Conservation (phyloP, 225 moss, liverwort and hornwort species). For the Ulota crispa region DNA sequence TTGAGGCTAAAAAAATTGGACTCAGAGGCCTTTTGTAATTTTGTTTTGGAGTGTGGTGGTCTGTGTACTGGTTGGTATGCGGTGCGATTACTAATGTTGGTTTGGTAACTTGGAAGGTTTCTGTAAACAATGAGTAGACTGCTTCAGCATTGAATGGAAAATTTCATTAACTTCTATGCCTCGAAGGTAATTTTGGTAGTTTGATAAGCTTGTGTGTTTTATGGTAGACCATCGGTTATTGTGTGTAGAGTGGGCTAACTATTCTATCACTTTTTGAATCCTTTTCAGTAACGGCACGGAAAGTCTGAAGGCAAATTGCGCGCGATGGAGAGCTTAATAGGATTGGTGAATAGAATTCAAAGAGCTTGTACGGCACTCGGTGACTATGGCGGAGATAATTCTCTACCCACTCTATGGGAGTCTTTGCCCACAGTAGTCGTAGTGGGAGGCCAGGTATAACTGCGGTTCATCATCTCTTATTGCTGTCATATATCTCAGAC, state of each 20-base stretch:
- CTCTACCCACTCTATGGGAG: constrained; percentile 83
- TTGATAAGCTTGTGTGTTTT: neutral
- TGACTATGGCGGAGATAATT: constrained; percentile 66
- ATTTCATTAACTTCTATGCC: neutral
- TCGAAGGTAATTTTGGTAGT: neutral
- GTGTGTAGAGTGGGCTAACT: neutral
- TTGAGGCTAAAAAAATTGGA: neutral
- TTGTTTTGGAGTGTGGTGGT: neutral
- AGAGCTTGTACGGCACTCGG: constrained; percentile 68
- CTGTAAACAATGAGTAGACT: neutral
- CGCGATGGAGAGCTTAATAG: constrained; percentile 70
- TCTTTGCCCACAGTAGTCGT: constrained; percentile 86
- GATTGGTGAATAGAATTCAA: constrained; percentile 71
- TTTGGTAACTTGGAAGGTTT: neutral
- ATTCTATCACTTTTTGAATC: neutral
- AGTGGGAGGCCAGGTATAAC: constrained; percentile 77
- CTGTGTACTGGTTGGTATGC: neutral
- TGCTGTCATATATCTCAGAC: neutral
- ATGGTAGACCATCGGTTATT: neutral
- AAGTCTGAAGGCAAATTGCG: neutral
- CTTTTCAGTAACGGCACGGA: neutral
- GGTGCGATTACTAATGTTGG: neutral
- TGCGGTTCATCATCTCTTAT: neutral
- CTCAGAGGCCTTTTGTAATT: neutral
- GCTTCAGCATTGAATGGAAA: neutral